Conservation (phyloP, 164 flowering plant genomes). For the Kingdonia uniflora region DNA sequence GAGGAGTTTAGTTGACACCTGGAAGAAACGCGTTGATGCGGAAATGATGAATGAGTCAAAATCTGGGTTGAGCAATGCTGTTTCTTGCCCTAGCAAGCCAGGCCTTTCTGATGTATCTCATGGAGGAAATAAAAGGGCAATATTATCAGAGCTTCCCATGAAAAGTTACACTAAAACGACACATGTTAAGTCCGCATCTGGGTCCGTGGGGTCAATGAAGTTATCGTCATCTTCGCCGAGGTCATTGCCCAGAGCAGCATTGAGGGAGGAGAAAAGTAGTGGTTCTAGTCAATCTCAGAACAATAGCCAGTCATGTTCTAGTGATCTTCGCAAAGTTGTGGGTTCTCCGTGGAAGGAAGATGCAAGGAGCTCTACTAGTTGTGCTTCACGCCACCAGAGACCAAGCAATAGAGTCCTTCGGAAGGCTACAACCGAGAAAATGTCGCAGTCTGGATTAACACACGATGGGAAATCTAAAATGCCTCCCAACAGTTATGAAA, state of each 20-base stretch:
- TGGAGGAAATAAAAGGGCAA: slow-evolving; percentile 32
- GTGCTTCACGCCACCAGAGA: slow-evolving; percentile 17
- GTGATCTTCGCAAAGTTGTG: slow-evolving; percentile 51
- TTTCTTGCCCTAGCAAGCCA: slow-evolving; percentile 49
- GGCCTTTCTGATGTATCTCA: slow-evolving; percentile 45
- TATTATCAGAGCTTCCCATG: slow-evolving; percentile 39
- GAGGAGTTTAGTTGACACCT: slow-evolving; percentile 76
- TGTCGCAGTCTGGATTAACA: slow-evolving; percentile 19
- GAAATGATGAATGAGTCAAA: slow-evolving; percentile 82
- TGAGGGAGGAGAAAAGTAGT: slow-evolving; percentile 49
- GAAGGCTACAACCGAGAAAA: slow-evolving; percentile 36
- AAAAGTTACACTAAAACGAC: slow-evolving; percentile 31
- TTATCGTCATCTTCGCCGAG: slow-evolving; percentile 41
- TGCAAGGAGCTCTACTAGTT: slow-evolving; percentile 59
- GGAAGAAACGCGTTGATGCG: slow-evolving; percentile 94
- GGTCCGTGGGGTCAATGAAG: slow-evolving; percentile 39
- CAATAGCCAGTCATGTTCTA: slow-evolving; percentile 67
- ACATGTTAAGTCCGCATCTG: slow-evolving; percentile 40
- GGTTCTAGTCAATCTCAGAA: slow-evolving; percentile 84
- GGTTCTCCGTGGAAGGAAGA: slow-evolving; percentile 57
- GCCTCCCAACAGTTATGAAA: slow-evolving; percentile 34
- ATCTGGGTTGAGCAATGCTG: slow-evolving; percentile 47
- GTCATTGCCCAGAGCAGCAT: slow-evolving; percentile 21
- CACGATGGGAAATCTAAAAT: slow-evolving; percentile 33
- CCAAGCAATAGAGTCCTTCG: neutral